These are phyloP conservation scores for Mariannaea elegans DNA, from an alignment of 2,329 filamentous ascomycete species.

Conservation along the genomic window DNA sequence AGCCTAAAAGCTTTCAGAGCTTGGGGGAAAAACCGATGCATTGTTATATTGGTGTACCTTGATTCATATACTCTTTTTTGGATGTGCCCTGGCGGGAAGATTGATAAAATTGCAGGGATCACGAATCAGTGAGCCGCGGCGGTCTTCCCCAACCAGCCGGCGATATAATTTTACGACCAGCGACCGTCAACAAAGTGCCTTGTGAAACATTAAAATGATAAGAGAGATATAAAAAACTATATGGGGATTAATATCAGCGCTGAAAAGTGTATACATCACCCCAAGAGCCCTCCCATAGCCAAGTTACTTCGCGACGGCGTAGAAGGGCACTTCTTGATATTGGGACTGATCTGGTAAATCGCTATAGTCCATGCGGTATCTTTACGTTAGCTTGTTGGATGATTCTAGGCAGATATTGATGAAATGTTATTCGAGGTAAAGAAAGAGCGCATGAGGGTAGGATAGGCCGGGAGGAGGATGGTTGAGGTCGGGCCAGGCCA, in stretches of 20 bases:
- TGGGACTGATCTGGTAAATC: not conserved
- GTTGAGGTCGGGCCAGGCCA: slow-evolving; percentile 28
- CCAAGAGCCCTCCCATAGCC: not conserved
- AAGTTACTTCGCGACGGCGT: not conserved
- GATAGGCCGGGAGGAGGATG: slow-evolving; percentile 33
- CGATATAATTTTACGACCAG: not conserved
- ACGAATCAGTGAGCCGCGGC: no score
- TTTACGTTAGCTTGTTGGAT: not conserved
- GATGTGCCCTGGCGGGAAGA: no score
- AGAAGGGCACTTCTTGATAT: not conserved
- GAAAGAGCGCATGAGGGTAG: slow-evolving; percentile 9
- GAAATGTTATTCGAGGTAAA: not conserved
- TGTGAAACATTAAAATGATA: not conserved
- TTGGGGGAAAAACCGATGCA: no score
- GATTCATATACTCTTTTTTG: no score
- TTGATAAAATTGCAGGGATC: no score
- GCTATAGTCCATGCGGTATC: not conserved
- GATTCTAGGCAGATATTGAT: not conserved
- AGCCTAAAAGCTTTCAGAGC: no score
- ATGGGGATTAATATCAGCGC: not conserved
- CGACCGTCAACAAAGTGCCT: not conserved
- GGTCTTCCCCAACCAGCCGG: no score
- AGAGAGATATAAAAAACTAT: not conserved
- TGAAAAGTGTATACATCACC: not conserved
- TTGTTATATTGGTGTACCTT: no score